phyloP scores from a whole-genome alignment of 257 asterid genomes.

The Craterostigma plantagineum region DNA sequence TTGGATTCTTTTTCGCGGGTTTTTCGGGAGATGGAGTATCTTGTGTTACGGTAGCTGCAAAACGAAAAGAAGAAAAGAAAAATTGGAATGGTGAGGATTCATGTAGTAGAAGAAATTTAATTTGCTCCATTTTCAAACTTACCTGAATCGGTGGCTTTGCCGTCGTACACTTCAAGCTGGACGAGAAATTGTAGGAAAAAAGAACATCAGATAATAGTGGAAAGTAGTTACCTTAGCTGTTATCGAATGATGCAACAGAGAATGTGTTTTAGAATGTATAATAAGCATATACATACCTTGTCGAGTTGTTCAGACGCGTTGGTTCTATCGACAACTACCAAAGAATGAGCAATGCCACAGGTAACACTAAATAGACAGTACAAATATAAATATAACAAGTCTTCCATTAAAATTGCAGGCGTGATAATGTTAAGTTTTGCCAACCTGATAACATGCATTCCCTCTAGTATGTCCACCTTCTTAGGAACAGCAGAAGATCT shows the following conservation, averaged over 20 bases:
- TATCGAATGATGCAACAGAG: no score
- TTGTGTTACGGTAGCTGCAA: no score
- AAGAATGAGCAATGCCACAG: conserved; percentile 76
- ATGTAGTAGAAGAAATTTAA: no score
- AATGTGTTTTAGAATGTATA: no score
- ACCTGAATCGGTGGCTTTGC: no score
- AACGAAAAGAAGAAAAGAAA: no score
- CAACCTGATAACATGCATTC: conserved; percentile 82
- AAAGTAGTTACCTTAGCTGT: neutral
- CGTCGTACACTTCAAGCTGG: conserved; percentile 10
- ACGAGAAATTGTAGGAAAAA: conserved; percentile 1
- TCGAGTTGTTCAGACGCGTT: conserved; percentile 48
- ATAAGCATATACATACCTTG: conserved; percentile 26
- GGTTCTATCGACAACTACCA: conserved; percentile 70
- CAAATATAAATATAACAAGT: conserved; percentile 1
- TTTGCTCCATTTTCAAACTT: no score
- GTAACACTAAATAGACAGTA: conserved; percentile 42
- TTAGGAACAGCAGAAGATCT: conserved; percentile 91
- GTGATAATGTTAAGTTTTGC: conserved; percentile 8
- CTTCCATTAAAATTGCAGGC: conserved; percentile 1
- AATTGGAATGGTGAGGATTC: no score
- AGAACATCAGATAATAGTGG: conserved; percentile 3
- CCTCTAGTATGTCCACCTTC: conserved; percentile 77
- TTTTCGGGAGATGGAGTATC: no score
- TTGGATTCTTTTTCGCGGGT: no score